These are phyloP conservation scores for Barnettozyma sucrosica DNA, from an alignment of 805 yeast species.

Conservation along the genomic window DNA sequence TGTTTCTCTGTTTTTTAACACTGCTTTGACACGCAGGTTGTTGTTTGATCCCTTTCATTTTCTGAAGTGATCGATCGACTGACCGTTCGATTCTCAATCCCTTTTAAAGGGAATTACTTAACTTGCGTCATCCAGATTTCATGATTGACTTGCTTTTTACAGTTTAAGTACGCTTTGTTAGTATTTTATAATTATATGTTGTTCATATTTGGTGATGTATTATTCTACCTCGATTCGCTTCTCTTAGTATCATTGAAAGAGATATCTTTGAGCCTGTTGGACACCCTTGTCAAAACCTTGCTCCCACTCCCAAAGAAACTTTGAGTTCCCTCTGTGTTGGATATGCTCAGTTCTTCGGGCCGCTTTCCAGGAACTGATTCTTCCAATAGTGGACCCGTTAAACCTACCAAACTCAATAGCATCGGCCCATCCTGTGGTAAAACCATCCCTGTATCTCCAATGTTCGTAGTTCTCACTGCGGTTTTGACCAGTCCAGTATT, in stretches of 20 bases:
- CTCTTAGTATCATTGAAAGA: too few relatives aligned
- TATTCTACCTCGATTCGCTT: too few relatives aligned
- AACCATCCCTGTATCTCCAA: constrained; percentile 77
- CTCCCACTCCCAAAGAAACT: constrained; percentile 80
- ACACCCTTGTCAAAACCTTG: constrained; percentile 74
- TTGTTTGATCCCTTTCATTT: not conserved
- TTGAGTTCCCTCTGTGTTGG: constrained; percentile 46
- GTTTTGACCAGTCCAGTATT: constrained; percentile 64
- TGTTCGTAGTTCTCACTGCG: constrained; percentile 65
- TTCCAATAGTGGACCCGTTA: constrained; percentile 68
- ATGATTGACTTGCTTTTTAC: not conserved
- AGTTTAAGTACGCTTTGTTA: too few relatives aligned
- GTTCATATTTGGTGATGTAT: too few relatives aligned
- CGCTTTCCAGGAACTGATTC: constrained; percentile 60
- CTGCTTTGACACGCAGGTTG: not conserved
- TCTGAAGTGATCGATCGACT: not conserved
- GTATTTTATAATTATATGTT: too few relatives aligned
- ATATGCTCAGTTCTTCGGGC: constrained; percentile 62
- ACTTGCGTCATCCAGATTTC: not conserved
- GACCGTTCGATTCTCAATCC: not conserved
- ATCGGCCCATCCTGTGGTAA: constrained; percentile 70
- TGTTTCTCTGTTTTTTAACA: not conserved
- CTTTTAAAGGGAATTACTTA: too few relatives aligned
- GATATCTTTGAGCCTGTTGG: constrained; percentile 11
- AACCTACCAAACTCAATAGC: constrained; percentile 60